Conservation (phyloP, 768 basidiomycete genomes). For the Trametopsis cervina region DNA sequence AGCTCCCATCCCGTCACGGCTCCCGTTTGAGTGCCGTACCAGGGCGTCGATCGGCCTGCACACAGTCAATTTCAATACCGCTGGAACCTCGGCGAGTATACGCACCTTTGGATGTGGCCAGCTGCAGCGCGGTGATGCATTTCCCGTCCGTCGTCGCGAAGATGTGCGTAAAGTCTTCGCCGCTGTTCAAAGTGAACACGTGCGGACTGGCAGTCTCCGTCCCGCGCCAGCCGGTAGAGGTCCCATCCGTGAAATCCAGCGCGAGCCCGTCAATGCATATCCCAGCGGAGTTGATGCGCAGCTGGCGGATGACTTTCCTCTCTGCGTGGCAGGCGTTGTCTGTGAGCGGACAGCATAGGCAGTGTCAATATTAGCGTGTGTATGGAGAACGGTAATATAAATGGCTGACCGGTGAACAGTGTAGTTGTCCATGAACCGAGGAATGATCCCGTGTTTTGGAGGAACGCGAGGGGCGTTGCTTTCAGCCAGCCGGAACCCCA, state of each 20-base stretch:
- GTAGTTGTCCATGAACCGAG: not conserved
- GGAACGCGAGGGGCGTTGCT: not conserved
- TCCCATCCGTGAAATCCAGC: not conserved
- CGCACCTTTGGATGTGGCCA: slow-evolving; percentile 5
- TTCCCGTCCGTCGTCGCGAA: not conserved
- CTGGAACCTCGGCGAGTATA: not conserved
- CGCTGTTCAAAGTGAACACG: not conserved
- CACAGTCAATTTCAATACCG: not conserved
- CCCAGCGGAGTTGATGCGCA: not conserved
- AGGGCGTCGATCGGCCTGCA: not conserved
- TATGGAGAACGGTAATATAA: not conserved
- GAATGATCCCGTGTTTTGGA: not conserved
- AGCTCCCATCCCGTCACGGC: not conserved
- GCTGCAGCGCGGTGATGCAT: not conserved
- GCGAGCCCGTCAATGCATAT: not conserved
- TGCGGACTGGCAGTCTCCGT: not conserved
- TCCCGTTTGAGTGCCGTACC: not conserved
- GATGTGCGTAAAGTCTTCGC: slow-evolving; percentile 3
- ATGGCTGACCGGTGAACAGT: not conserved
- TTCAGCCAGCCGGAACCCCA: not conserved
- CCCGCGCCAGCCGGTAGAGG: slow-evolving; percentile 1
- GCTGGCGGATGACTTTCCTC: not conserved
- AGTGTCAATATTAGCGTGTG: too few relatives aligned
- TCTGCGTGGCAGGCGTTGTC: slow-evolving; percentile 3
- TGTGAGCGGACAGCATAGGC: not conserved